A percentile compares a stretch with the other conserved stretches of the same genome.
Evolutionary conservation across 176 grass and related monocot genomes (phyloP).

Genomic region (Olyra latifolia): DNA sequence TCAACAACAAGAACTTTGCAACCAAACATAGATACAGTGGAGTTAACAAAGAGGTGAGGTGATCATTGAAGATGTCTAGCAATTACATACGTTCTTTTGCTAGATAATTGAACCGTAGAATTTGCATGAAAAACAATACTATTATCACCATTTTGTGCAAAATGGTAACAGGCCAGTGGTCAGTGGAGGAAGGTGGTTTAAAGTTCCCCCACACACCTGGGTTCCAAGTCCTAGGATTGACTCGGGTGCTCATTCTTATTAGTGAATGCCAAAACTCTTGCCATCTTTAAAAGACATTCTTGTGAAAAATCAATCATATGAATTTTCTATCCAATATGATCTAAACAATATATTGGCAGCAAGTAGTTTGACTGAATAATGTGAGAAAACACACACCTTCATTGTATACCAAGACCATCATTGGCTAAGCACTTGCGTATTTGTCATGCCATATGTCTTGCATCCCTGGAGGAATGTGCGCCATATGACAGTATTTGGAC

Average conservation of each 20-base stretch:
- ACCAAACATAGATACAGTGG: constrained; percentile 8
- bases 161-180: background rate
- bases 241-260: no score
- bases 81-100: background rate
- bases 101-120: background rate
- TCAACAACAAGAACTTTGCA: constrained; percentile 4
- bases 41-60: background rate
- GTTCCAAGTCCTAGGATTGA: no score
- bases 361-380: background rate
- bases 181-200: no score
- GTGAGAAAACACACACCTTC: constrained; percentile 2
- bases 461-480: constrained; percentile 75
- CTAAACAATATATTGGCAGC: constrained; percentile 10
- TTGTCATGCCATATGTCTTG: constrained; percentile 47
- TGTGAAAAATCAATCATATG: background rate
- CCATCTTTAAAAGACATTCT: no score
- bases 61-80: background rate
- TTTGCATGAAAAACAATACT: background rate
- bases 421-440: constrained; percentile 35
- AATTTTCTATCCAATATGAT: constrained; percentile 12
- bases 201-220: no score
- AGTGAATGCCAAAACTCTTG: no score
- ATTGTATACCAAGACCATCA: background rate
- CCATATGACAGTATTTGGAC: constrained; percentile 58
- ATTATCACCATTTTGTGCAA: constrained; percentile 11